Evolutionary conservation across 495 filamentous ascomycete genomes (phyloP).

Genomic region (Lasiosphaeris hirsuta): DNA sequence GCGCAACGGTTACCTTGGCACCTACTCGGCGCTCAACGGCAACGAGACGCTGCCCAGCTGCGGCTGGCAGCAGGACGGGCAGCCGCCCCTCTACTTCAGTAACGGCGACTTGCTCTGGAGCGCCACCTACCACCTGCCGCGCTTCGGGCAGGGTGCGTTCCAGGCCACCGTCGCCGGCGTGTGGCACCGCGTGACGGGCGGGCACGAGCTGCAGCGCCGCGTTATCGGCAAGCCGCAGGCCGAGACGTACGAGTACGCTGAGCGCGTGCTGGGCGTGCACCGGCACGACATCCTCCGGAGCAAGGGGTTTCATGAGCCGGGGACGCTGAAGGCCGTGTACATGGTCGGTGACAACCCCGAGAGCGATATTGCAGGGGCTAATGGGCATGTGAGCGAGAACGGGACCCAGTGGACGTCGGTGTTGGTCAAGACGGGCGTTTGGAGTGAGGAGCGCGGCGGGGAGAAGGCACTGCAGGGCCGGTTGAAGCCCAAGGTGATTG

Average conservation of each 20-base stretch:
- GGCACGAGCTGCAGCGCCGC: slow-evolving; percentile 55
- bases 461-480: slow-evolving; percentile 23
- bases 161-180: slow-evolving; percentile 73
- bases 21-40: slow-evolving; percentile 60
- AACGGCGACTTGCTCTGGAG: slow-evolving; percentile 93
- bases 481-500: slow-evolving; percentile 52
- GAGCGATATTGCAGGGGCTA: slow-evolving; percentile 88
- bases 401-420: slow-evolving; percentile 76
- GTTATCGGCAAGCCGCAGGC: slow-evolving; percentile 82
- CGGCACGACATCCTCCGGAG: slow-evolving; percentile 46
- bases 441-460: slow-evolving; percentile 46
- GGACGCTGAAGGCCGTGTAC: slow-evolving; percentile 65
- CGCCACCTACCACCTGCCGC: slow-evolving; percentile 74
- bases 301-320: slow-evolving; percentile 17
- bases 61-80: slow-evolving; percentile 73
- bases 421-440: slow-evolving; percentile 84
- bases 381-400: slow-evolving; percentile 60
- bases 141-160: slow-evolving; percentile 92
- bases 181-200: slow-evolving; percentile 70
- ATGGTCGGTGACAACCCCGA: slow-evolving; percentile 99
- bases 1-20: slow-evolving; percentile 68
- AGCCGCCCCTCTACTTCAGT: slow-evolving; percentile 75
- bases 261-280: slow-evolving; percentile 62
- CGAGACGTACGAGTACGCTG: slow-evolving; percentile 79
- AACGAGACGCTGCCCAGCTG: slow-evolving; percentile 62